phyloP scores from a whole-genome alignment of 768 basidiomycete genomes.

The Boletellus ananas region DNA sequence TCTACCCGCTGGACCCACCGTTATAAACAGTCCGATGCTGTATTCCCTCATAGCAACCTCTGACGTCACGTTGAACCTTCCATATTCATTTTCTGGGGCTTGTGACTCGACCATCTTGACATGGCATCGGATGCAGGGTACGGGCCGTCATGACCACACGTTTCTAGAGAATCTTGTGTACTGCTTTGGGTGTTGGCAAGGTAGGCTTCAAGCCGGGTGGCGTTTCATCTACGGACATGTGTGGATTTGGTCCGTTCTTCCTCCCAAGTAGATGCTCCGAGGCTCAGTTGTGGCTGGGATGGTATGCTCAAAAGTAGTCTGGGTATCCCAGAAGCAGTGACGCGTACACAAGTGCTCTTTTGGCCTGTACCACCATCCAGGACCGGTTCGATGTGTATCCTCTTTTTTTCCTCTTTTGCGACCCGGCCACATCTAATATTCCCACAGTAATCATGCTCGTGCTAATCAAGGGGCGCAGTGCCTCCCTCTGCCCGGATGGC shows the following conservation, averaged over 20 bases:
- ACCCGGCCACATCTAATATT: not conserved
- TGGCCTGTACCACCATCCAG: not conserved
- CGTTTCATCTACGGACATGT: not conserved
- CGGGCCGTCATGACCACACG: no score
- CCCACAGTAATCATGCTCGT: not conserved
- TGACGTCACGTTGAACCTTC: not conserved
- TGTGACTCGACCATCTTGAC: not conserved
- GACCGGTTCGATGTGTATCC: not conserved
- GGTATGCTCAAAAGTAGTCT: not conserved
- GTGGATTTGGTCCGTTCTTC: not conserved
- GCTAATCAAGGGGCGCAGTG: no score
- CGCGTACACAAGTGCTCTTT: not conserved
- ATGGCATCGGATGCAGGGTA: not conserved
- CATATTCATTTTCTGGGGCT: not conserved
- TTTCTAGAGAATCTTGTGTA: no score
- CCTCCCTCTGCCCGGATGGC: no score
- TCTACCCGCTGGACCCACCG: not conserved
- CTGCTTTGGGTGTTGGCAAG: not conserved
- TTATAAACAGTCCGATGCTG: slow-evolving; percentile 12
- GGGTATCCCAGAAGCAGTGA: not conserved
- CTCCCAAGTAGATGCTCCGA: no score
- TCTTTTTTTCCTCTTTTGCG: not conserved
- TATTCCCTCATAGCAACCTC: not conserved
- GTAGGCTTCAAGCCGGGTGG: not conserved
- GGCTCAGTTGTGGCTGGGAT: no score